These are phyloP conservation scores for Babesia caballi DNA, from an alignment of 169 alveolate genomes.

Conservation along the genomic window DNA sequence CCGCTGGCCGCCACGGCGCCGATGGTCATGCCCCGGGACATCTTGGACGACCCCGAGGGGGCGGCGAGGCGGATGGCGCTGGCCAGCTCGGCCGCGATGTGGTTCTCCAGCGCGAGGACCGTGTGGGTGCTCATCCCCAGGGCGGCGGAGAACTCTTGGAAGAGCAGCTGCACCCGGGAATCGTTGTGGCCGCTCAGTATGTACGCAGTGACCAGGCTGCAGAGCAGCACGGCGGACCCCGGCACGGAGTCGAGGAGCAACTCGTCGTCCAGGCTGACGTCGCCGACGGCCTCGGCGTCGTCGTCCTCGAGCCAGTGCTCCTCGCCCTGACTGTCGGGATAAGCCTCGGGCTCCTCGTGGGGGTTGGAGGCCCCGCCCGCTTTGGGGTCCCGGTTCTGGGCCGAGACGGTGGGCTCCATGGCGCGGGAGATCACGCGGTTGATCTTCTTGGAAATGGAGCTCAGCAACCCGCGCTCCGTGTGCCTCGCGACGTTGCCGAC, in stretches of 20 bases:
- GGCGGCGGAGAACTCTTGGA: constrained; percentile 65
- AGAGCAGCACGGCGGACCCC: constrained; percentile 61
- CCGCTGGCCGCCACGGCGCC: constrained; percentile 86
- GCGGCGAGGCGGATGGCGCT: constrained; percentile 66
- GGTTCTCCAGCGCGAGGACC: constrained; percentile 67
- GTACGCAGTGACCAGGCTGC: constrained; percentile 69
- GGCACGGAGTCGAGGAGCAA: constrained; percentile 25
- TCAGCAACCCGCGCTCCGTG: background rate
- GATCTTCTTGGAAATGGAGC: constrained; percentile 12
- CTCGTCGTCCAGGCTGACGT: constrained; percentile 23
- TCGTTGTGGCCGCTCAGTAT: constrained; percentile 75
- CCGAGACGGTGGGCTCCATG: background rate
- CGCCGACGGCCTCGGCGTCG: background rate
- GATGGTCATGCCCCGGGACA: constrained; percentile 67
- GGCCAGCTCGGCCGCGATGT: constrained; percentile 73
- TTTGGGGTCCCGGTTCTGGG: background rate
- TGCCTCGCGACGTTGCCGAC: background rate
- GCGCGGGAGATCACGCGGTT: constrained; percentile 23
- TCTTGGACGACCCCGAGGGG: constrained; percentile 58
- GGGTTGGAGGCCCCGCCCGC: background rate
- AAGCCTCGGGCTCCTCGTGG: background rate
- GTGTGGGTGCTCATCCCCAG: constrained; percentile 68
- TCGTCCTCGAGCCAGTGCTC: background rate
- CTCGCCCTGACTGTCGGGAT: background rate
- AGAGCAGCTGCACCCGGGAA: constrained; percentile 70